These are phyloP conservation scores for Alternaria tenuissima DNA, from an alignment of 2,329 filamentous ascomycete genomes.

Conservation along the genomic window DNA sequence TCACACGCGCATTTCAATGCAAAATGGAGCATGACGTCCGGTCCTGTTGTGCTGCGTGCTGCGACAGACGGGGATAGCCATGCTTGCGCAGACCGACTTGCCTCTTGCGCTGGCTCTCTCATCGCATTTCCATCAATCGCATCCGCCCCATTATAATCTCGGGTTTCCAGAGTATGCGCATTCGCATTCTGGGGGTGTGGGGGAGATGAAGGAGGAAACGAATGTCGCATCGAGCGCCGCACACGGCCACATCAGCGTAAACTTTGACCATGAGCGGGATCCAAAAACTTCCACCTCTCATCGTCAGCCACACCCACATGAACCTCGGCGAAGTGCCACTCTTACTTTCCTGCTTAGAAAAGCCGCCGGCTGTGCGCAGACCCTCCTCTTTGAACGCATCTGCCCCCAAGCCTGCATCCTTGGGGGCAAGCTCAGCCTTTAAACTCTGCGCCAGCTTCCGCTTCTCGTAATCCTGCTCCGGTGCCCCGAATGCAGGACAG, in stretches of 20 bases:
- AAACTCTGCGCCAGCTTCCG: slow-evolving; percentile 16
- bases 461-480: slow-evolving; percentile 23
- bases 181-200: slow-evolving; percentile 5
- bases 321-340: slow-evolving; percentile 13
- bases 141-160: neutral
- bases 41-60: neutral
- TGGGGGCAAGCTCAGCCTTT: slow-evolving; percentile 13
- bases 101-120: neutral
- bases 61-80: slow-evolving; percentile 8
- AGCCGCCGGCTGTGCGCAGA: slow-evolving; percentile 10
- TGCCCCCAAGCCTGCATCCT: slow-evolving; percentile 8
- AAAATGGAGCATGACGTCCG: neutral
- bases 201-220: slow-evolving; percentile 12
- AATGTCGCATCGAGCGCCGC: slow-evolving; percentile 11
- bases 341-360: slow-evolving; percentile 4
- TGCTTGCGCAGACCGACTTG: slow-evolving; percentile 2
- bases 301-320: slow-evolving; percentile 14
- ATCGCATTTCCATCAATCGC: slow-evolving; percentile 14
- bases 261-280: slow-evolving; percentile 15
- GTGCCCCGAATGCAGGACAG: slow-evolving; percentile 1
- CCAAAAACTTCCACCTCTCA: slow-evolving; percentile 33
- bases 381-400: neutral
- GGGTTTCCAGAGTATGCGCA: slow-evolving; percentile 4
- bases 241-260: slow-evolving; percentile 11
- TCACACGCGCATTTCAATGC: neutral